These are phyloP conservation scores for Babesia divergens DNA, from an alignment of 169 alveolate species.

Conservation along the genomic window DNA sequence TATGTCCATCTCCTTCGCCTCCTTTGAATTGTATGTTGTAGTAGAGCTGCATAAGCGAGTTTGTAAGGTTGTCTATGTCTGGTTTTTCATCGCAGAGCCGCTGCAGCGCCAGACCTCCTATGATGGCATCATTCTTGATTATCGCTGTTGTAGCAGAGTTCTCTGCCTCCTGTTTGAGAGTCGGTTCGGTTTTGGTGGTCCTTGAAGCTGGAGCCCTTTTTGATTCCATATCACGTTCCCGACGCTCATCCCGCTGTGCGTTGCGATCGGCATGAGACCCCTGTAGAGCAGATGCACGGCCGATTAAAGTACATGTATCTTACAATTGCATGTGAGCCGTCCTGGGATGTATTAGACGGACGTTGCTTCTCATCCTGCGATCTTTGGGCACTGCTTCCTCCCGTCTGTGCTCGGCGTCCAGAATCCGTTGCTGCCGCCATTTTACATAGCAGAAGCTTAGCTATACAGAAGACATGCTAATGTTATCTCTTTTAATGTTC, in stretches of 20 bases:
- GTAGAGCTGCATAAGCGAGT: conserved; percentile 48
- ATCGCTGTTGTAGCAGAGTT: neutral
- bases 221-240: neutral
- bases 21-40: neutral
- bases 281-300: neutral
- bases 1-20: neutral
- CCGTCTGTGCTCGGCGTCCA: neutral
- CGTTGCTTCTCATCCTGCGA: conserved; percentile 14
- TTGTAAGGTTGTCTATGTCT: conserved; percentile 50
- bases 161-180: conserved; percentile 8
- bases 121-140: conserved; percentile 28
- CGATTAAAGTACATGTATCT: too few relatives aligned
- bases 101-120: conserved; percentile 59
- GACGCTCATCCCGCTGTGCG: neutral
- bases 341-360: neutral
- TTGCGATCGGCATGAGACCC: neutral
- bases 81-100: conserved; percentile 64
- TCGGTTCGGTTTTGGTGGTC: neutral
- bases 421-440: neutral
- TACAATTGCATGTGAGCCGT: neutral
- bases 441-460: neutral
- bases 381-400: neutral
- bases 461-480: neutral
- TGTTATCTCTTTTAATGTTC: neutral
- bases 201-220: neutral